Evolutionary conservation across 1,284 basidiomycete species (phyloP).

Genomic region (Leccinum glutinopallens): DNA sequence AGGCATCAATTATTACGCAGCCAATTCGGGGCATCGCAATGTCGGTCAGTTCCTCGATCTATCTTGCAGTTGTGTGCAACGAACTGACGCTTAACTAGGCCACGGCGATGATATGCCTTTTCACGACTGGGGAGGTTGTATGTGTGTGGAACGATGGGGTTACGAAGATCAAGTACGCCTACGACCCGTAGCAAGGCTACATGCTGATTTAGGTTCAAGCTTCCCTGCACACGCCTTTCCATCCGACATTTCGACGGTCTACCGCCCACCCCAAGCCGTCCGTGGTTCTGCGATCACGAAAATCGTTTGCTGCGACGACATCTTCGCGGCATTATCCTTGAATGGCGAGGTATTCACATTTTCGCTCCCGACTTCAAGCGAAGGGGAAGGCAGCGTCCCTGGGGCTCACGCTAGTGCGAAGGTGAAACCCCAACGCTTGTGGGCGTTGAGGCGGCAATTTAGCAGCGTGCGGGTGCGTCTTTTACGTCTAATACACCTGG

Average conservation of each 20-base stretch:
- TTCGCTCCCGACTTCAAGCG: slow-evolving; percentile 45
- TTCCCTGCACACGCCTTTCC: slow-evolving; percentile 75
- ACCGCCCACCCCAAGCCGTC: slow-evolving; percentile 76
- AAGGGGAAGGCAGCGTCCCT: slow-evolving; percentile 28
- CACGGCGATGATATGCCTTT: slow-evolving; percentile 78
- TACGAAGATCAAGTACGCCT: slow-evolving; percentile 71
- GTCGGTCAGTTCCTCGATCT: slow-evolving; percentile 52
- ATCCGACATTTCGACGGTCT: slow-evolving; percentile 67
- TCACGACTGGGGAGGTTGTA: slow-evolving; percentile 77
- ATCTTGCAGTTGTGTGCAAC: slow-evolving; percentile 10
- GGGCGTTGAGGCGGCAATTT: slow-evolving; percentile 87
- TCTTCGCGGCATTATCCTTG: slow-evolving; percentile 84
- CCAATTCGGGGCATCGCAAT: slow-evolving; percentile 72
- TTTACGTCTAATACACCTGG: background rate
- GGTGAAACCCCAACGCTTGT: slow-evolving; percentile 84
- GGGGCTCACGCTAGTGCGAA: slow-evolving; percentile 34
- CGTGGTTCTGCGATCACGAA: slow-evolving; percentile 78
- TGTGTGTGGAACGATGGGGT: slow-evolving; percentile 81
- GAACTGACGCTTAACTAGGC: slow-evolving; percentile 51
- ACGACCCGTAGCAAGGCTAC: slow-evolving; percentile 7
- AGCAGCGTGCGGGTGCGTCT: slow-evolving; percentile 73
- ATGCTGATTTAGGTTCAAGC: slow-evolving; percentile 36
- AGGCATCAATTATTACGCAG: slow-evolving; percentile 78
- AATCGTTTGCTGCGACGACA: slow-evolving; percentile 79
- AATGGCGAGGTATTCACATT: slow-evolving; percentile 95